Conservation (phyloP, 2,329 filamentous ascomycete genomes). For the Orbilia quercus region DNA sequence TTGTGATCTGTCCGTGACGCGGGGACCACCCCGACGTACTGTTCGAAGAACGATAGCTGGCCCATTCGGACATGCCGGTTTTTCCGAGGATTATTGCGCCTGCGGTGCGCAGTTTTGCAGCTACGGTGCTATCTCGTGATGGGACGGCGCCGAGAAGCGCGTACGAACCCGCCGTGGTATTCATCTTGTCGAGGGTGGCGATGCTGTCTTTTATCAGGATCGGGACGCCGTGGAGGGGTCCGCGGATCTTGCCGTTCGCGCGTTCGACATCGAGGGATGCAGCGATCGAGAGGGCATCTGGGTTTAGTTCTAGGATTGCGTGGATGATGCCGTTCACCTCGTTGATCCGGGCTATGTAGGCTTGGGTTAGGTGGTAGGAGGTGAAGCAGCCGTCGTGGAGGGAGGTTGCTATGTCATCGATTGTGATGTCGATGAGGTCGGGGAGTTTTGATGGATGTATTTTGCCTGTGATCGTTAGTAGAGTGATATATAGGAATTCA, state of each 20-base stretch:
- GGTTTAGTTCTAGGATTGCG: conserved; percentile 63
- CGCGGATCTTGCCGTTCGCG: conserved; percentile 55
- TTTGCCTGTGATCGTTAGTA: conserved; percentile 10
- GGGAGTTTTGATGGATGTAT: conserved; percentile 18
- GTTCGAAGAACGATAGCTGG: conserved; percentile 71
- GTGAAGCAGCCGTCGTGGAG: conserved; percentile 42
- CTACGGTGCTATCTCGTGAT: conserved; percentile 70
- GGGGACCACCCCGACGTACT: conserved; percentile 74
- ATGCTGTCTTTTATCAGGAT: conserved; percentile 76
- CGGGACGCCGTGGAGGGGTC: conserved; percentile 73
- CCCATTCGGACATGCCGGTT: conserved; percentile 74
- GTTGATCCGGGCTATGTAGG: conserved; percentile 62
- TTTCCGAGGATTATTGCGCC: conserved; percentile 76
- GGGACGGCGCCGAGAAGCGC: conserved; percentile 71
- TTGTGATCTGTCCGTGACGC: conserved; percentile 72
- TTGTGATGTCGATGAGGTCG: conserved; percentile 28
- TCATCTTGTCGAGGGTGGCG: conserved; percentile 72
- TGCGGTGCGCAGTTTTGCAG: conserved; percentile 70
- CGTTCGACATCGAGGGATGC: conserved; percentile 62
- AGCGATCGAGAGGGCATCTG: conserved; percentile 64
- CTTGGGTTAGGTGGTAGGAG: conserved; percentile 37
- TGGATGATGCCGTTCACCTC: conserved; percentile 62
- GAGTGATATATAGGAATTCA: not conserved
- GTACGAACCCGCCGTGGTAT: conserved; percentile 74
- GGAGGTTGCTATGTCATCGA: conserved; percentile 34